Conservation (phyloP, 2,329 filamentous ascomycete genomes). For the Ophiognomonia clavigignenti-juglandacearum region DNA sequence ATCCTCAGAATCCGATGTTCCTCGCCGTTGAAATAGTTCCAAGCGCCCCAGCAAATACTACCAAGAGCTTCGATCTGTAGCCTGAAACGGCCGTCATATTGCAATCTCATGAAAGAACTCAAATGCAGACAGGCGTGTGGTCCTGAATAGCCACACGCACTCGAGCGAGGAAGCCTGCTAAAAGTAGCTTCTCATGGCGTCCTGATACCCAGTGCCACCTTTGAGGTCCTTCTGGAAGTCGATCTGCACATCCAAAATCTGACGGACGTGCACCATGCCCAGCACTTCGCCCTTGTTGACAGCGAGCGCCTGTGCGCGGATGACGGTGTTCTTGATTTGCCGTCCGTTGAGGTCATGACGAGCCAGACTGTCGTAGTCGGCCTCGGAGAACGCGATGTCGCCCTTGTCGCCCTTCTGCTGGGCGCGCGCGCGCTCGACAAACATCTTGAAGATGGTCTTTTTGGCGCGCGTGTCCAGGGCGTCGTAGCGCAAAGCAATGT, state of each 20-base stretch:
- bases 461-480: conserved; percentile 68
- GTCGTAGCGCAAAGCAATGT: conserved; percentile 78
- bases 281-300: conserved; percentile 68
- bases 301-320: conserved; percentile 77
- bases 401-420: conserved; percentile 54
- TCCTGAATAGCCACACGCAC: no score
- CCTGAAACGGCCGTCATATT: no score
- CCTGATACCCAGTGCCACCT: conserved; percentile 73
- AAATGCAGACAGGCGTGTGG: no score
- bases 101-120: no score
- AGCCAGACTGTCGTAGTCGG: conserved; percentile 63
- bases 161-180: conserved; percentile 23
- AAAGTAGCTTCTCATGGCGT: conserved; percentile 79
- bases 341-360: conserved; percentile 58
- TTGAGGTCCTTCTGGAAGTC: conserved; percentile 80
- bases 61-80: no score
- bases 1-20: no score
- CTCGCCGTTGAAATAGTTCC: no score
- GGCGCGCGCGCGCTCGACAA: conserved; percentile 66
- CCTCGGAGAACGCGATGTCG: conserved; percentile 54
- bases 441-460: conserved; percentile 77
- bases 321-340: conserved; percentile 84
- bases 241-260: conserved; percentile 79
- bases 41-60: no score
- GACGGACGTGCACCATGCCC: conserved; percentile 72